Percentiles rank a stretch among this genome's conserved stretches.
Conservation (phyloP, 306 rosid species). For the Chamaecrista fasciculata region DNA sequence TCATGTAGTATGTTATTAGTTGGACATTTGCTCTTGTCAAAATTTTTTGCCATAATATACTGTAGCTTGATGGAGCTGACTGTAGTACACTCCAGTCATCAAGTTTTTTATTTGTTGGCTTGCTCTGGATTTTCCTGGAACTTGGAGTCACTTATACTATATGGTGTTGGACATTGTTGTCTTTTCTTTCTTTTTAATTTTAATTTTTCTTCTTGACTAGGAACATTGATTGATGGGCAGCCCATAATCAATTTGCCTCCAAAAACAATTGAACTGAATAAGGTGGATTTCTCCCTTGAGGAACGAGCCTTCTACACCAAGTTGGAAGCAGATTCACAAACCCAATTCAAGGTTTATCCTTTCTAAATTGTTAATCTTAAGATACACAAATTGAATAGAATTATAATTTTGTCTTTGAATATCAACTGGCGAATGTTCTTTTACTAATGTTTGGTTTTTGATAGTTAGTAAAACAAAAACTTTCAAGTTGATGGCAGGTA, state of each 20-base stretch:
- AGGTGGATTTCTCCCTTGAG: slow-evolving; percentile 78
- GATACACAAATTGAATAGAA: not conserved
- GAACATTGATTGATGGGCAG: slow-evolving; percentile 83
- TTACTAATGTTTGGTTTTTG: slow-evolving; percentile 15
- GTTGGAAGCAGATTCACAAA: slow-evolving; percentile 89
- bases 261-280: slow-evolving; percentile 59
- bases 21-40: slow-evolving; percentile 7
- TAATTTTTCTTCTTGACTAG: slow-evolving; percentile 39
- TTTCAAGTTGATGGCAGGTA: not conserved
- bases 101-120: slow-evolving; percentile 19
- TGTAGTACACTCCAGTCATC: slow-evolving; percentile 17
- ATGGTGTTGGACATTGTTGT: slow-evolving; percentile 24
- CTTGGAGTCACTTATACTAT: slow-evolving; percentile 21
- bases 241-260: slow-evolving; percentile 90
- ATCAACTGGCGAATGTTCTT: slow-evolving; percentile 11
- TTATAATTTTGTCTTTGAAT: slow-evolving; percentile 3
- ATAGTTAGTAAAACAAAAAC: not conserved
- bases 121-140: slow-evolving; percentile 16
- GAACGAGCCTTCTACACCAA: slow-evolving; percentile 92
- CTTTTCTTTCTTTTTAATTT: slow-evolving; percentile 22
- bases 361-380: slow-evolving; percentile 20
- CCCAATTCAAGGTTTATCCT: slow-evolving; percentile 75
- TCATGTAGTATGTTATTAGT: not conserved
- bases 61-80: slow-evolving; percentile 14
- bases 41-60: not conserved